Conservation (phyloP, 371 early-diverging fungal species). For the Rhizopus stolonifer region DNA sequence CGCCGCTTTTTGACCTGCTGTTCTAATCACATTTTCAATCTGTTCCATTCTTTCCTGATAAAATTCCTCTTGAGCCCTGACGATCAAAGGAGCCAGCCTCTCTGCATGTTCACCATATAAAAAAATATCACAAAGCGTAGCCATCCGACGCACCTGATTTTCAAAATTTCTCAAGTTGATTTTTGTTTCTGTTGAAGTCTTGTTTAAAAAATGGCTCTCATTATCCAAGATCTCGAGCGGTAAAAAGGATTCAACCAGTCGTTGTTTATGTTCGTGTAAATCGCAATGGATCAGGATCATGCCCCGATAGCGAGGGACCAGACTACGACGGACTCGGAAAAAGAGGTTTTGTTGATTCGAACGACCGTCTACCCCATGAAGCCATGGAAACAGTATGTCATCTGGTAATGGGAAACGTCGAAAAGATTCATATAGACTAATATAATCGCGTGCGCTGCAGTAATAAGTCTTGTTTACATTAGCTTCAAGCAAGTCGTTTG, state of each 20-base stretch:
- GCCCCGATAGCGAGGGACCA: slow-evolving; percentile 47
- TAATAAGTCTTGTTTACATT: slow-evolving; percentile 10
- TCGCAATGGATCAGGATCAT: slow-evolving; percentile 45
- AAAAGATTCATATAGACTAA: slow-evolving; percentile 20
- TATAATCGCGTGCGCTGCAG: slow-evolving; percentile 4
- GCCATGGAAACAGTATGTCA: slow-evolving; percentile 64
- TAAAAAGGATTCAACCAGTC: slow-evolving; percentile 22
- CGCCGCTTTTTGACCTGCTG: slow-evolving; percentile 27
- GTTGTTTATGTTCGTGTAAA: slow-evolving; percentile 4
- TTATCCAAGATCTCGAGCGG: slow-evolving; percentile 2
- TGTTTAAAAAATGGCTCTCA: slow-evolving; percentile 24
- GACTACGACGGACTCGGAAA: slow-evolving; percentile 52
- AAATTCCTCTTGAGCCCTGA: slow-evolving; percentile 42
- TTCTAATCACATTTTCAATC: slow-evolving; percentile 7
- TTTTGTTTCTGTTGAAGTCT: slow-evolving; percentile 23
- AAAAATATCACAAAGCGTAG: slow-evolving; percentile 57
- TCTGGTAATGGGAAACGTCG: slow-evolving; percentile 49
- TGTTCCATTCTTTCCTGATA: slow-evolving; percentile 16
- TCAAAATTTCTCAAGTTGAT: slow-evolving; percentile 65
- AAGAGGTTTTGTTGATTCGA: slow-evolving; percentile 55
- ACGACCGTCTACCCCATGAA: slow-evolving; percentile 63
- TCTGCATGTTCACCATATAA: slow-evolving; percentile 25
- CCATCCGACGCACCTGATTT: slow-evolving; percentile 56
- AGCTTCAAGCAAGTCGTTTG: background rate
- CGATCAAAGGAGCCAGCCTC: slow-evolving; percentile 40